Evolutionary conservation across 139 green algal genomes (phyloP), one percentile per base, ranked within the genome.

Genomic region (Chlamydomonas schloesseri): DNA sequence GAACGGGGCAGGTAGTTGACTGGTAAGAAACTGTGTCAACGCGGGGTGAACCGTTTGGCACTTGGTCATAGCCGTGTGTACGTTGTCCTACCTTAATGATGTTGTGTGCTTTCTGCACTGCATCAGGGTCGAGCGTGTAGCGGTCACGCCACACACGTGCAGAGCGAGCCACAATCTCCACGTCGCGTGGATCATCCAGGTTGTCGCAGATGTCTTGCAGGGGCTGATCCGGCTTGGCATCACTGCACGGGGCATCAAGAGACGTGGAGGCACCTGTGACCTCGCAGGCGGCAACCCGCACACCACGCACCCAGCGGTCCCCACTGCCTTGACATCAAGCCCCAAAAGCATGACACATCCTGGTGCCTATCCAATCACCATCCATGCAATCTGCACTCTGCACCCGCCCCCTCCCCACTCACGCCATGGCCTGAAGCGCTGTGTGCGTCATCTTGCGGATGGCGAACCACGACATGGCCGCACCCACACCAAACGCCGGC

Each of bases 111-210:
- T 47, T 77, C 17, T 31, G 18, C 0, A 62, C 55, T 3, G 55
- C 69, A 1, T 42, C 55, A 1, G 65, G 69, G 3, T 80, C 70
- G 10, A 73, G 31, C 13, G 36, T 73, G 34, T 80, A 71, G 26
- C 6, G 28, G 57, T 87, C 70, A 26, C 28, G 47, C 55, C 55
- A 81, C 24, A 87, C 81, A 24, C 70, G 69, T 34, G 34, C 72
- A 34, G 69, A 81, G 15, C 81, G 50, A 23, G 81, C 81, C 17
- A 80, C 70, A 14, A 79, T 57, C 53, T 87, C 81, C 2, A 79
- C 81, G 36, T 87, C 81, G 1, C 70, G 57, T 17, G 68, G 53
- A 15, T 79, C 81, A 9, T 80, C 55, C 34, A 79, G 21, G 34
- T 64, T 53, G 24, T 31, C 20, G 28, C 23, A 42, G 1, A 79